Base-by-base conservation (phyloP, 2,329 filamentous ascomycete genomes). In the Cercospora sesami region DNA sequence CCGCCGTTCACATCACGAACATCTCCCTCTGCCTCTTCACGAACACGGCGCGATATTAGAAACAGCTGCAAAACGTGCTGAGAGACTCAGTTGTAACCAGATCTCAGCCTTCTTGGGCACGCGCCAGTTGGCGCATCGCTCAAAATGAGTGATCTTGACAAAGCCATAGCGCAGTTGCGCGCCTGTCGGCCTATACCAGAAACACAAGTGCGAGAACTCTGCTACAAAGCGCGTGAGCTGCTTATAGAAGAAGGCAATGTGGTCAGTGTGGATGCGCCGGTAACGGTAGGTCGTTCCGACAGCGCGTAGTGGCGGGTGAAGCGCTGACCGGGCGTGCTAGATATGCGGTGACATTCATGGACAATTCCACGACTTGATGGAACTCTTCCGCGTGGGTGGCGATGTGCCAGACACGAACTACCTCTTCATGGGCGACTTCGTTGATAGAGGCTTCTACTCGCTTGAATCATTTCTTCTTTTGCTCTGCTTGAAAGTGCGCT, bases 351-450 rank as follows among this genome's bases (percentile, higher is more conserved):
- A 97, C 78, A 97, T 98, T 67, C 94, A 98, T 78, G 95, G 95
- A 69, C 95, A 99, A 81, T 99, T 99, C 83, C 98, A 94, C 81
- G 95, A 99, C 80, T 88, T 99, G 82, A 95, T 99, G 74, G 95
- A 99, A 85, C 98, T 99, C 74, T 99, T 99, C 83, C 93, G 93
- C 81, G 98, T 99, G 75, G 95, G 95, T 69, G 95, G 95, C 67
- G 96, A 91, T 81, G 97, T 94, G 81, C 95, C 95, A 21, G 93
- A 99, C 80, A 99, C 95, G 59, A 99, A 99, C 79, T 99, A 99
- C 80, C 86, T 99, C 59, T 99, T 99, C 79, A 88, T 99, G 69
- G 94, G 94, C 78, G 94, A 99, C 81, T 99, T 97, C 76, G 94
- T 99, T 78, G 94, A 99, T 80, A 92, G 94, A 72, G 94, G 94